phyloP scores from a whole-genome alignment of 495 filamentous ascomycete species.

The Diplogelasinospora grovesii region DNA sequence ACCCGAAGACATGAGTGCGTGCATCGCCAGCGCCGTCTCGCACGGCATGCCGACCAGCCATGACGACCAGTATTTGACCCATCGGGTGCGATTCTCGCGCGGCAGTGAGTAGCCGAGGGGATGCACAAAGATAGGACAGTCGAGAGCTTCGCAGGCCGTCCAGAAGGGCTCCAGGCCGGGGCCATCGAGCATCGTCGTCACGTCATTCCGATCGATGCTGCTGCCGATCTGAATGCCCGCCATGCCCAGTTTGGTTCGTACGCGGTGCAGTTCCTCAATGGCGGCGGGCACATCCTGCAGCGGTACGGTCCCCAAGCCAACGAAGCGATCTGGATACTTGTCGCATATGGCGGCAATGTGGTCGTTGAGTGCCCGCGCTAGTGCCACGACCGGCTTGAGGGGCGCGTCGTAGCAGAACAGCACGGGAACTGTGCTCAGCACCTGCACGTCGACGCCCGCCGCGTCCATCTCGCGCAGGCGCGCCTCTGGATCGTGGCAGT shows the following conservation, averaged over 20 bases:
- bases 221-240: slow-evolving; percentile 23
- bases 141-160: slow-evolving; percentile 15
- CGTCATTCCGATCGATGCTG: slow-evolving; percentile 11
- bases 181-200: slow-evolving; percentile 14
- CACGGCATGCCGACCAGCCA: slow-evolving; percentile 26
- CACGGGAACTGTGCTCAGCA: slow-evolving; percentile 23
- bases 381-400: slow-evolving; percentile 3
- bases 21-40: slow-evolving; percentile 24
- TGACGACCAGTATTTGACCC: slow-evolving; percentile 16
- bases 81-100: slow-evolving; percentile 15
- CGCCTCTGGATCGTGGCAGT: slow-evolving; percentile 17
- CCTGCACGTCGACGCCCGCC: slow-evolving; percentile 24
- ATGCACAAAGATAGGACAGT: slow-evolving; percentile 20
- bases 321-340: slow-evolving; percentile 9
- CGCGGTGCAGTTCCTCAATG: slow-evolving; percentile 52
- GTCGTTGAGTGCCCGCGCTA: slow-evolving; percentile 20
- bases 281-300: slow-evolving; percentile 51
- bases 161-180: slow-evolving; percentile 16
- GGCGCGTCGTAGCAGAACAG: slow-evolving; percentile 27
- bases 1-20: slow-evolving; percentile 17
- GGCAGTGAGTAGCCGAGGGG: slow-evolving; percentile 22
- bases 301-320: slow-evolving; percentile 22
- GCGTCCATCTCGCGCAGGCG: slow-evolving; percentile 22
- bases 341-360: slow-evolving; percentile 12
- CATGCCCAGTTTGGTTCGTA: slow-evolving; percentile 5